phyloP scores from a whole-genome alignment of 257 asterid species.

The Solanum etuberosum region DNA sequence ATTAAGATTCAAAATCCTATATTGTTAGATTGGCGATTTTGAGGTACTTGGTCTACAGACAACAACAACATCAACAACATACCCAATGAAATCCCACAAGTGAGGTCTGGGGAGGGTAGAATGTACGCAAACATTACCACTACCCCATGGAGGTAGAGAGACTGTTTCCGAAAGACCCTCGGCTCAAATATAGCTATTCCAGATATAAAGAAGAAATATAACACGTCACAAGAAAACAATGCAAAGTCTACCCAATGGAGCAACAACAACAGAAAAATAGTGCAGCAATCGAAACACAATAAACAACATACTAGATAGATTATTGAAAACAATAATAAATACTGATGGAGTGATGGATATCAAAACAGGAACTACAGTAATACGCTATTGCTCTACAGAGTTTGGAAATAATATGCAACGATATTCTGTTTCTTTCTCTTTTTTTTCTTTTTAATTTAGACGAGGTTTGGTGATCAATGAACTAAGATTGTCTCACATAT shows the following conservation, averaged over 20 bases:
- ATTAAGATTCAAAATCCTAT: neutral
- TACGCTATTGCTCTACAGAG: neutral
- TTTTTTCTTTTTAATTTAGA: neutral
- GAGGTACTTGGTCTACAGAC: neutral
- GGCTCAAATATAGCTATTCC: neutral
- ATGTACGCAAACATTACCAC: neutral
- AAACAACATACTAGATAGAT: neutral
- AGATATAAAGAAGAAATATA: neutral
- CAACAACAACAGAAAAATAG: too few species aligned
- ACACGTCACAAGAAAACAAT: neutral
- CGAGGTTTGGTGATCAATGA: constrained; percentile 1
- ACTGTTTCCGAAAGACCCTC: neutral
- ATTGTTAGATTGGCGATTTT: neutral
- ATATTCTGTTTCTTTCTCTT: neutral
- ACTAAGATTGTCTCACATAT: neutral
- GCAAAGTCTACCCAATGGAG: neutral
- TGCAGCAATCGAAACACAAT: neutral
- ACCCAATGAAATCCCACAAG: neutral
- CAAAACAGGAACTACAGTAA: neutral
- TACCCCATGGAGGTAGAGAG: neutral
- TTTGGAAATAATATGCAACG: neutral
- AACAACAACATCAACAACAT: neutral
- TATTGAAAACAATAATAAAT: too few species aligned
- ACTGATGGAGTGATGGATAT: neutral
- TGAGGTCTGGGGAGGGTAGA: neutral